Conservation (phyloP, 2,329 filamentous ascomycete genomes). For the Ceratocystis albifundus region DNA sequence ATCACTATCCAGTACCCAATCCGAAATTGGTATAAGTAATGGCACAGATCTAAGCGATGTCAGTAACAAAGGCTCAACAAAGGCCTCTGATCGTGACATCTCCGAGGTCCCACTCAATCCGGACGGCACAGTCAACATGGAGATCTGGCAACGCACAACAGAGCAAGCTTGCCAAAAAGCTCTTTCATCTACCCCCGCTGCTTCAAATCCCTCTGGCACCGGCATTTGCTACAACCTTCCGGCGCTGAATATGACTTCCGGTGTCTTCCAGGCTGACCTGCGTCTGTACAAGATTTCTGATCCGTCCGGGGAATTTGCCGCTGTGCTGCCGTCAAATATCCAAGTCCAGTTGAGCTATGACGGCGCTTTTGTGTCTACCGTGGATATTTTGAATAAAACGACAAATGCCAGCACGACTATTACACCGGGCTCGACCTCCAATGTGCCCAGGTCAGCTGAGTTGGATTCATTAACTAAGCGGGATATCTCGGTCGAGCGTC, state of each 20-base stretch:
- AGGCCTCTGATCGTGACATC: neutral
- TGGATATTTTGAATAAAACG: conserved; percentile 30
- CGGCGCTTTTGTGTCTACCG: conserved; percentile 42
- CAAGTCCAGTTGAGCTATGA: conserved; percentile 44
- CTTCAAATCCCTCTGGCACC: conserved; percentile 63
- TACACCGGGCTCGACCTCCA: neutral
- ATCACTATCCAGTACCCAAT: neutral
- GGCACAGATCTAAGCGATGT: conserved; percentile 4
- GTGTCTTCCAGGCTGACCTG: conserved; percentile 65
- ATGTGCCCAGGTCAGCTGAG: conserved; percentile 14
- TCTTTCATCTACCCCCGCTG: conserved; percentile 44
- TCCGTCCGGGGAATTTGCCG: conserved; percentile 43
- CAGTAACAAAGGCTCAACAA: conserved; percentile 13
- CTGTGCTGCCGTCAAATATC: conserved; percentile 42
- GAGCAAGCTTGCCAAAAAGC: conserved; percentile 47
- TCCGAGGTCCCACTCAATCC: conserved; percentile 30
- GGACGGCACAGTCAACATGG: conserved; percentile 41
- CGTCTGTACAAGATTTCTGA: conserved; percentile 59
- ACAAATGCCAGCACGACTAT: conserved; percentile 8
- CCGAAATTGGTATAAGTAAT: neutral
- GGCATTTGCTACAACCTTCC: conserved; percentile 76
- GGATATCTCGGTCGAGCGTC: conserved; percentile 24
- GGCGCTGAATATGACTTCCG: conserved; percentile 53
- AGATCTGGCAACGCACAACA: conserved; percentile 46
- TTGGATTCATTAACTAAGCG: conserved; percentile 26